These are phyloP conservation scores for Trifolium subterraneum DNA, from an alignment of 306 rosid genomes.

Conservation along the genomic window DNA sequence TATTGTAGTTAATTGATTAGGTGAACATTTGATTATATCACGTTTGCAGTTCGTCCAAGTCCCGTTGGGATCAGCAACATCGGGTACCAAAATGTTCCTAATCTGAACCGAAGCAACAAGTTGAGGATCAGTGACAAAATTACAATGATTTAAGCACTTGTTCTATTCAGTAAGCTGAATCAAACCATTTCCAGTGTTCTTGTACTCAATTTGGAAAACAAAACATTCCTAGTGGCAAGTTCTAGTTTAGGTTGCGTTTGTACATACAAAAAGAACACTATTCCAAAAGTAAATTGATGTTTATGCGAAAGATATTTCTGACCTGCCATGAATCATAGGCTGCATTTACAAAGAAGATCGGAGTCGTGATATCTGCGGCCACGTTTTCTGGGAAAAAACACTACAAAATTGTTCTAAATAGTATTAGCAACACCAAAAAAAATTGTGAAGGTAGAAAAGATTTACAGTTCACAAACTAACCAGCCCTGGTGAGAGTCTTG, in stretches of 20 bases:
- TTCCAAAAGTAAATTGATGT: constrained; percentile 1
- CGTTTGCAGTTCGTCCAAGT: constrained; percentile 80
- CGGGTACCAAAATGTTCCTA: constrained; percentile 84
- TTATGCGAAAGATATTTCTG: constrained; percentile 37
- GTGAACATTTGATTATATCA: constrained; percentile 66
- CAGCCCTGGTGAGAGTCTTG: constrained; percentile 72
- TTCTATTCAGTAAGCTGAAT: too few species aligned
- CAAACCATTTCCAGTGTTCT: too few species aligned
- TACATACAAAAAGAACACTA: neutral
- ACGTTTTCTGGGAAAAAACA: constrained; percentile 91
- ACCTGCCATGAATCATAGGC: constrained; percentile 99
- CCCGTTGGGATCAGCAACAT: constrained; percentile 87
- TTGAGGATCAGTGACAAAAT: constrained; percentile 9
- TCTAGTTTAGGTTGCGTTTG: too few species aligned
- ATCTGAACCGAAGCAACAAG: constrained; percentile 53
- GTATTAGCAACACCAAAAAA: constrained; percentile 20
- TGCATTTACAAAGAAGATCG: constrained; percentile 83
- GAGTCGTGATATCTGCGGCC: constrained; percentile 68
- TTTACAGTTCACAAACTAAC: constrained; percentile 50
- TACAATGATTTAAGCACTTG: neutral
- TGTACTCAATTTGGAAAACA: too few species aligned
- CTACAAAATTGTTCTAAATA: constrained; percentile 51
- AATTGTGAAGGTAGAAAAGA: neutral
- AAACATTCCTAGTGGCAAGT: too few species aligned
- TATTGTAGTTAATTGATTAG: constrained; percentile 62